These are phyloP conservation scores for Hypoxylon rickii DNA, from an alignment of 495 filamentous ascomycete genomes.

Conservation along the genomic window DNA sequence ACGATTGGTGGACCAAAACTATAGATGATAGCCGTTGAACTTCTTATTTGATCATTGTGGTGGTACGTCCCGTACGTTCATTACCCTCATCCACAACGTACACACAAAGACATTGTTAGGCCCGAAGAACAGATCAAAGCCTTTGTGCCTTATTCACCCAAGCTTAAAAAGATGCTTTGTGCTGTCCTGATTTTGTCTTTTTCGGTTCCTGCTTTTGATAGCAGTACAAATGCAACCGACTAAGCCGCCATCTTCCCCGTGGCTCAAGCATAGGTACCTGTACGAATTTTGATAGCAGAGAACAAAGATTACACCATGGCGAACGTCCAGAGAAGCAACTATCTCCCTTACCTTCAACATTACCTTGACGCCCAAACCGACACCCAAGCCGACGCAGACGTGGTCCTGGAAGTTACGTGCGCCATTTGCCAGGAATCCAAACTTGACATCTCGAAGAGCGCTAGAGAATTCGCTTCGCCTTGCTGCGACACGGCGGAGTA, in stretches of 20 bases:
- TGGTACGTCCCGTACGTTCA: conserved; percentile 3
- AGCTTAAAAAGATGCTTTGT: conserved; percentile 11
- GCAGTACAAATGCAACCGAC: conserved; percentile 27
- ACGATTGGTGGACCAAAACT: conserved; percentile 21
- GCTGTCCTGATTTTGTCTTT: not conserved
- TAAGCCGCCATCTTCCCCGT: not conserved
- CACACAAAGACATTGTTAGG: conserved; percentile 22
- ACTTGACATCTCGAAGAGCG: conserved; percentile 27
- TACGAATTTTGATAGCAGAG: not conserved
- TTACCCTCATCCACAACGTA: conserved; percentile 2
- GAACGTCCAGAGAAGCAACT: conserved; percentile 28
- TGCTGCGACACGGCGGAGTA: not conserved
- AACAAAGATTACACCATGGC: conserved; percentile 16
- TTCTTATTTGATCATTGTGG: conserved; percentile 16
- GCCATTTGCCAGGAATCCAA: conserved; percentile 24
- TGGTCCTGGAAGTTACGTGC: conserved; percentile 19
- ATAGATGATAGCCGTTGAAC: not conserved
- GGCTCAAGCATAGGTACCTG: not conserved
- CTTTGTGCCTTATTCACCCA: conserved; percentile 30
- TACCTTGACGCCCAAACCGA: conserved; percentile 28
- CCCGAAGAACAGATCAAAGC: not conserved
- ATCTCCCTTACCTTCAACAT: conserved; percentile 31
- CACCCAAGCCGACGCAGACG: conserved; percentile 13
- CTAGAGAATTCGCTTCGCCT: conserved; percentile 8
- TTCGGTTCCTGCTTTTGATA: not conserved